Percentiles rank a stretch among this genome's conserved stretches.
These are phyloP conservation scores for Cladosporium cucumerinum DNA, from an alignment of 2,329 filamentous ascomycete genomes.

Conservation along the genomic window DNA sequence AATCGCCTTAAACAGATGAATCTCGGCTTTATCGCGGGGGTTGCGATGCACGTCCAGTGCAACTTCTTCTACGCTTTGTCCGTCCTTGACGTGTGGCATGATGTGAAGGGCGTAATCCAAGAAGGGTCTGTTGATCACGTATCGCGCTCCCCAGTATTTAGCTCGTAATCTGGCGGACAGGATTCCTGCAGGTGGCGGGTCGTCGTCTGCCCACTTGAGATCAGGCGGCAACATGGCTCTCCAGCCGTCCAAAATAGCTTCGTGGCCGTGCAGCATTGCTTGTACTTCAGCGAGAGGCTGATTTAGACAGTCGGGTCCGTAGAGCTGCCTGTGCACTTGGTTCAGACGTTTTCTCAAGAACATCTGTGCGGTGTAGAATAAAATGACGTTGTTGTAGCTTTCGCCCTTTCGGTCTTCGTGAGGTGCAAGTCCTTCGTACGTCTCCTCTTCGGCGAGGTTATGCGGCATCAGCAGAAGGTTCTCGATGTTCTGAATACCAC, in stretches of 20 bases:
- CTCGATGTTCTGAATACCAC: conserved; percentile 58
- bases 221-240: conserved; percentile 46
- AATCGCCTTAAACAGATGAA: conserved; percentile 37
- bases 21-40: conserved; percentile 32
- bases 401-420: conserved; percentile 22
- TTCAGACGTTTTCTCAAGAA: conserved; percentile 58
- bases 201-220: conserved; percentile 63
- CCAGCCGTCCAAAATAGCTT: conserved; percentile 49
- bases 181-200: conserved; percentile 71
- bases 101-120: conserved; percentile 58
- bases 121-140: conserved; percentile 84
- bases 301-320: conserved; percentile 38
- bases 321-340: conserved; percentile 53
- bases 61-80: conserved; percentile 24
- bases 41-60: conserved; percentile 32
- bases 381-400: conserved; percentile 44
- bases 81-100: conserved; percentile 32
- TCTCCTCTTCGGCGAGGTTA: conserved; percentile 42
- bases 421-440: conserved; percentile 24
- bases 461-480: conserved; percentile 65
- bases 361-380: conserved; percentile 61
- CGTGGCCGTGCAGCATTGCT: conserved; percentile 34
- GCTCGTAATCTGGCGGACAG: conserved; percentile 79
- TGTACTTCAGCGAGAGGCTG: conserved; percentile 24
- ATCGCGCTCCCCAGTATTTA: conserved; percentile 90